phyloP scores from a whole-genome alignment of 306 rosid genomes.

The Cercis canadensis region DNA sequence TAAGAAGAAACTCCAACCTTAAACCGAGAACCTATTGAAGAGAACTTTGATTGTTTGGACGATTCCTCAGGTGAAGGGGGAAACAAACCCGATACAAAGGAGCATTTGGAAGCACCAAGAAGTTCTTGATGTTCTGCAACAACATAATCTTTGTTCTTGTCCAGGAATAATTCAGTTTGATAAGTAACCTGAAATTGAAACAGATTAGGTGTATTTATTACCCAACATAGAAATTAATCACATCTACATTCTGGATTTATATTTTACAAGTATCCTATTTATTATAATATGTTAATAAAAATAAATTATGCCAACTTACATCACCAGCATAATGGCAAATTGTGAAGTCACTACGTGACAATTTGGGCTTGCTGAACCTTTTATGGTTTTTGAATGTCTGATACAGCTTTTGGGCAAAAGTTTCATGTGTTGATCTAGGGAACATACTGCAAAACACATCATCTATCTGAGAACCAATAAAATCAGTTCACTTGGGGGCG shows the following conservation, averaged over 20 bases:
- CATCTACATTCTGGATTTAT: conserved; percentile 33
- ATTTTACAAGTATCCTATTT: conserved; percentile 29
- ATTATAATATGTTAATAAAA: conserved; percentile 19
- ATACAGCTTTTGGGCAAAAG: conserved; percentile 95
- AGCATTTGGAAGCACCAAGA: conserved; percentile 78
- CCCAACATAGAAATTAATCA: conserved; percentile 32
- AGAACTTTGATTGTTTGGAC: conserved; percentile 90
- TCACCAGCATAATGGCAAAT: conserved; percentile 99
- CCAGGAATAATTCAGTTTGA: conserved; percentile 96
- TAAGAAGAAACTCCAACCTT: conserved; percentile 62
- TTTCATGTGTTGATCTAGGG: conserved; percentile 98
- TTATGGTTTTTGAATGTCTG: conserved; percentile 94
- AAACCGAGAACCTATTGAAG: conserved; percentile 98
- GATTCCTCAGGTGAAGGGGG: conserved; percentile 84
- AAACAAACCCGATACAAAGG: conserved; percentile 84
- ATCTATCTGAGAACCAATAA: conserved; percentile 29
- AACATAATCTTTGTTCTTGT: conserved; percentile 99
- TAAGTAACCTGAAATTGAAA: conserved; percentile 83
- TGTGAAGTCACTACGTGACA: conserved; percentile 93
- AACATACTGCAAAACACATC: conserved; percentile 80
- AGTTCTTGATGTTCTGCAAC: conserved; percentile 98
- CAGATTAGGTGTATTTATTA: conserved; percentile 34
- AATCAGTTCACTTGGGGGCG: conserved; percentile 1
- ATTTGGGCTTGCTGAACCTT: conserved; percentile 92
- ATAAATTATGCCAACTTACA: conserved; percentile 62